Evolutionary conservation across 1,284 basidiomycete species (phyloP), one percentile per base, ranked within the genome.

Genomic region (Apiotrichum montevideense): DNA sequence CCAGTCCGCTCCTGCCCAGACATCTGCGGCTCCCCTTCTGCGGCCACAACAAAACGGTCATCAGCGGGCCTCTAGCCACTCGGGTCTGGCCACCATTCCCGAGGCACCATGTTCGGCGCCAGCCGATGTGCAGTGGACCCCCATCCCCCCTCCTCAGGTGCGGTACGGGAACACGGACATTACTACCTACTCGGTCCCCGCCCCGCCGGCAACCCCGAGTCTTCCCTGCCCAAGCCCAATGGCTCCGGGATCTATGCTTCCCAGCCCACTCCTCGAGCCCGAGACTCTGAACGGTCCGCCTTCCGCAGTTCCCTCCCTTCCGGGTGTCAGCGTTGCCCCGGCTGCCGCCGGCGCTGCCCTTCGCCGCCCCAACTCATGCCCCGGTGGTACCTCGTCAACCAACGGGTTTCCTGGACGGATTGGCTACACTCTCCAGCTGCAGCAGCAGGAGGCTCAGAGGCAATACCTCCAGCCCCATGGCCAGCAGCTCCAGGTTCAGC

Each of bases 31-130:
- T 11, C 41, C 41, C 6, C 41, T 42, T 14, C 14, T 42, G 11
- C 6, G 10, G 10, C 41, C 41, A 6, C 41, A 42, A 15, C 41
- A 2, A 11, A 42, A n/a, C 11, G 51, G 43, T 3, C 42, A 52
- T 29, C 46, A 54, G 37, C 56, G 58, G 21, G 46, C 58, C 14
- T 57, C 52, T 51, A 55, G 44, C 47, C 44, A 49, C 50, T 53
- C 48, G 40, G 54, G 55, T 29, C 60, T 62, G 35, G 60, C 57
- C 3, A 62, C 60, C 35, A 62, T 62, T n/a, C 60, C 60, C 21
- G 60, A 62, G 52, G 48, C 60, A 9, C 60, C 60, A 7, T 52
- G 34, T 42, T 56, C 57, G 8, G 57, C 57, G 1, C 57, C 55
- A 4, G 14, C 54, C 9, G 52, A 62, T n/a, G 56, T 53, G 5